These are phyloP conservation scores for Xanthoceras sorbifolium DNA, from an alignment of 345 rosid genomes.

Conservation along the genomic window DNA sequence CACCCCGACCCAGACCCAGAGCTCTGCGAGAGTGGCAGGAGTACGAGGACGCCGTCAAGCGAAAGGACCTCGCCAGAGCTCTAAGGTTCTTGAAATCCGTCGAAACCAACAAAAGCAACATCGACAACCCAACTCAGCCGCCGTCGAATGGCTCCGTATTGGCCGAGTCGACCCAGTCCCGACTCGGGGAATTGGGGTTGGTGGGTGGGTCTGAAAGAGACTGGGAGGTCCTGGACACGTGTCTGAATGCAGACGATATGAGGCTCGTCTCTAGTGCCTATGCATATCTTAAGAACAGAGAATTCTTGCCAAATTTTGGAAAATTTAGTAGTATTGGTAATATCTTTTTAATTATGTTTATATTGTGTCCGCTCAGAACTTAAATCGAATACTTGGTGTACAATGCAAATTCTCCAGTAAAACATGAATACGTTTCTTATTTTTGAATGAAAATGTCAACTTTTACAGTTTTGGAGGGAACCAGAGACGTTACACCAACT, in stretches of 20 bases:
- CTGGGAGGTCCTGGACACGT: constrained; percentile 86
- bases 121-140: constrained; percentile 16
- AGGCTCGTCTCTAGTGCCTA: constrained; percentile 77
- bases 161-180: constrained; percentile 23
- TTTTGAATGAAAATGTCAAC: not conserved
- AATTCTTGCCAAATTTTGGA: constrained; percentile 71
- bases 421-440: not conserved
- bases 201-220: constrained; percentile 48
- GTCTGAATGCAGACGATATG: constrained; percentile 92
- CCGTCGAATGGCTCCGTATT: constrained; percentile 17
- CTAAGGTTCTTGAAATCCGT: constrained; percentile 69
- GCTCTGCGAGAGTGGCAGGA: constrained; percentile 78
- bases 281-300: constrained; percentile 60
- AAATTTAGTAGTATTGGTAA: constrained; percentile 69
- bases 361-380: not conserved
- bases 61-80: constrained; percentile 83
- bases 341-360: not conserved
- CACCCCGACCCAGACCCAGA: constrained; percentile 28
- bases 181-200: constrained; percentile 36
- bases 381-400: not conserved
- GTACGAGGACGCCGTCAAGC: constrained; percentile 84
- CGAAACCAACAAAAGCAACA: constrained; percentile 27
- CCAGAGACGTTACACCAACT: constrained; percentile 78
- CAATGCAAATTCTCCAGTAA: not conserved
- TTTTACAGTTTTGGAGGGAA: constrained; percentile 76